Conservation (phyloP, 306 rosid genomes). For the Cucurbita ficifolia region DNA sequence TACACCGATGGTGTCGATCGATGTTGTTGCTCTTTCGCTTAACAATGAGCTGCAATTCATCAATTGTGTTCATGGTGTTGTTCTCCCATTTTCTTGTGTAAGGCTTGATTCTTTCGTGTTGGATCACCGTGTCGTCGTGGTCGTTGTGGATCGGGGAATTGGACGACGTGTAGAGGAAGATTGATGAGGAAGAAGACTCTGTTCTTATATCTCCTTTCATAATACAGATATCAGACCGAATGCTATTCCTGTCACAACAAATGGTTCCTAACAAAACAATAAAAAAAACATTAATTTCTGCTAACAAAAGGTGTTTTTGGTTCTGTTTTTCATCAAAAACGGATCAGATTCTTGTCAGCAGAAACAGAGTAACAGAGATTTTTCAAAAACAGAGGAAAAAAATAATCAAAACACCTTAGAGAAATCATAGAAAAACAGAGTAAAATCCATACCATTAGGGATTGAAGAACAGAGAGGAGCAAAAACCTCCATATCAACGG, state of each 20-base stretch:
- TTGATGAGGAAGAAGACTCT: constrained; percentile 43
- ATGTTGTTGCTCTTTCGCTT: constrained; percentile 20
- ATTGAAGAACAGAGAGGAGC: constrained; percentile 42
- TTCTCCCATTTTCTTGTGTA: constrained; percentile 93
- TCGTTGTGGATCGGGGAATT: not conserved
- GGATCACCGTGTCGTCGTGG: constrained; percentile 16
- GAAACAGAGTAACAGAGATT: not conserved
- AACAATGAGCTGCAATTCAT: constrained; percentile 48
- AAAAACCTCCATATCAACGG: constrained; percentile 13
- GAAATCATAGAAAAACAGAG: not conserved
- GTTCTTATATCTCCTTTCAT: constrained; percentile 92
- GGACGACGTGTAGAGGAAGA: constrained; percentile 44
- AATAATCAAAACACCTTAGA: too few relatives aligned
- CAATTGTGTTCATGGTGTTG: constrained; percentile 59
- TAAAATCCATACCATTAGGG: constrained; percentile 29
- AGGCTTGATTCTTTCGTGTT: constrained; percentile 55
- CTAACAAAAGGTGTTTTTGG: not conserved
- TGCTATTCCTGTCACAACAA: constrained; percentile 69
- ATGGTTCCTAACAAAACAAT: constrained; percentile 41
- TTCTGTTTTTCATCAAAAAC: not conserved
- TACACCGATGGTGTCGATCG: constrained; percentile 24
- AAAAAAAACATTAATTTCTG: not conserved
- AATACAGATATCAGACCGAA: constrained; percentile 68
- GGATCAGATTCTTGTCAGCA: not conserved
- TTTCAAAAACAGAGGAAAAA: too few relatives aligned